Evolutionary conservation across 768 basidiomycete species (phyloP).

Genomic region (Xerocomellus chrysenteron): DNA sequence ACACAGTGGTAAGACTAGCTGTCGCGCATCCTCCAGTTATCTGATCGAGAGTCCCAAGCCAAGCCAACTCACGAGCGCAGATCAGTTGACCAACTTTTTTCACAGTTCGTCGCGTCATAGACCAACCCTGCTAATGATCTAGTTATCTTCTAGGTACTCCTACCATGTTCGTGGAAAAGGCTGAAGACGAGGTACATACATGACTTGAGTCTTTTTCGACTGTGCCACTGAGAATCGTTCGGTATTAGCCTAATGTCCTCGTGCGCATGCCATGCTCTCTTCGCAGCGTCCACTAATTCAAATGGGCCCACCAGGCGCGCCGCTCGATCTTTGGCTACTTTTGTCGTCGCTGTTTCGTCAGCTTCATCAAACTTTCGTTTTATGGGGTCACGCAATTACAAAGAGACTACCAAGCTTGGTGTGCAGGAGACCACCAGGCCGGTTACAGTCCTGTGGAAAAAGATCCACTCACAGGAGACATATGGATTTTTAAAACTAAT

Average conservation of each 20-base stretch:
- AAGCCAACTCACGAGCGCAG: conserved; percentile 49
- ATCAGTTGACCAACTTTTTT: conserved; percentile 66
- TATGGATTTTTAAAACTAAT: conserved; percentile 56
- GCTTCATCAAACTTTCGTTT: conserved; percentile 75
- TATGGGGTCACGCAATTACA: conserved; percentile 66
- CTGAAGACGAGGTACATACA: conserved; percentile 49
- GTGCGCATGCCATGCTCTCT: conserved; percentile 18
- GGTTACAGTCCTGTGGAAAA: conserved; percentile 52
- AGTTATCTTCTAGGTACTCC: conserved; percentile 45
- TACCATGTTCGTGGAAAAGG: conserved; percentile 57
- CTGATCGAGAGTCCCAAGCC: conserved; percentile 38
- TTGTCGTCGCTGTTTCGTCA: conserved; percentile 71
- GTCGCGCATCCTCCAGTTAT: conserved; percentile 12
- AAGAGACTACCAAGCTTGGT: conserved; percentile 67
- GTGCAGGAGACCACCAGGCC: conserved; percentile 43
- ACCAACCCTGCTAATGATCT: background rate
- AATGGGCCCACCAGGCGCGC: conserved; percentile 46
- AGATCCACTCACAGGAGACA: conserved; percentile 51
- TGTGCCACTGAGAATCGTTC: conserved; percentile 9
- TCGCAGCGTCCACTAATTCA: conserved; percentile 5
- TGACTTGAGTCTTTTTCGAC: background rate
- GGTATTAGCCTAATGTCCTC: conserved; percentile 24
- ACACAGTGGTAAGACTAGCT: conserved; percentile 33
- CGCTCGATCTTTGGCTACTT: conserved; percentile 83
- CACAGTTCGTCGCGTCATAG: conserved; percentile 24